Percentiles rank a stretch among this genome's conserved stretches.
Evolutionary conservation across 148 eudicot species (phyloP).

Genomic region (Vaccinium corymbosum): DNA sequence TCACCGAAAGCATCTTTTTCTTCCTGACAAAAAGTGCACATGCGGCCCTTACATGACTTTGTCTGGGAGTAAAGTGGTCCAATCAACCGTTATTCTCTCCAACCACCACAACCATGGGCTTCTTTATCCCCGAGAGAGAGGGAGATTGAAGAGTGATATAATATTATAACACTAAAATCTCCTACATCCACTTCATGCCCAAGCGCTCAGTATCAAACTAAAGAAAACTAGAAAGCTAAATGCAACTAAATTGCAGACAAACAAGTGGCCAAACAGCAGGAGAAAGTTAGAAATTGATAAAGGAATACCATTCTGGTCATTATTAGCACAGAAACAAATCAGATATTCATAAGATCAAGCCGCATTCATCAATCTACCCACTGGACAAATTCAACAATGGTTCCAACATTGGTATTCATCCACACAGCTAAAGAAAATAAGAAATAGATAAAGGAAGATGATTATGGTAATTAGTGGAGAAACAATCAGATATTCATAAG

Average conservation of each 20-base stretch:
- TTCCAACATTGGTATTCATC: background rate
- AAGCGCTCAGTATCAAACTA: background rate
- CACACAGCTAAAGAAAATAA: no score
- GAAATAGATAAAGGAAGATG: no score
- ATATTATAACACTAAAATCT: no score
- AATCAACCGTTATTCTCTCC: no score
- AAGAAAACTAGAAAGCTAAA: background rate
- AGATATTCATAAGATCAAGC: background rate
- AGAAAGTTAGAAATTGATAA: background rate
- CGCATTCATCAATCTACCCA: background rate
- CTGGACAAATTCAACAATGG: background rate
- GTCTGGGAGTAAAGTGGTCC: background rate
- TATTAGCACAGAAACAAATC: background rate
- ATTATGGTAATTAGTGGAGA: background rate
- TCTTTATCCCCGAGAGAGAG: no score
- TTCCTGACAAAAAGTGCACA: background rate
- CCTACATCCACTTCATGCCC: no score
- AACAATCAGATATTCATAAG: background rate
- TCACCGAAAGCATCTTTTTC: background rate
- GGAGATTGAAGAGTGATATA: no score
- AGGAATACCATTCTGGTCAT: background rate
- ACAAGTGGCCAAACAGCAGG: background rate
- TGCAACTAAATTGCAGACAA: background rate
- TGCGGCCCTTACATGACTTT: background rate
- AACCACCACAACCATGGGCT: no score